phyloP scores from a whole-genome alignment of 768 basidiomycete species.

The Paxillus ammoniavirescens region DNA sequence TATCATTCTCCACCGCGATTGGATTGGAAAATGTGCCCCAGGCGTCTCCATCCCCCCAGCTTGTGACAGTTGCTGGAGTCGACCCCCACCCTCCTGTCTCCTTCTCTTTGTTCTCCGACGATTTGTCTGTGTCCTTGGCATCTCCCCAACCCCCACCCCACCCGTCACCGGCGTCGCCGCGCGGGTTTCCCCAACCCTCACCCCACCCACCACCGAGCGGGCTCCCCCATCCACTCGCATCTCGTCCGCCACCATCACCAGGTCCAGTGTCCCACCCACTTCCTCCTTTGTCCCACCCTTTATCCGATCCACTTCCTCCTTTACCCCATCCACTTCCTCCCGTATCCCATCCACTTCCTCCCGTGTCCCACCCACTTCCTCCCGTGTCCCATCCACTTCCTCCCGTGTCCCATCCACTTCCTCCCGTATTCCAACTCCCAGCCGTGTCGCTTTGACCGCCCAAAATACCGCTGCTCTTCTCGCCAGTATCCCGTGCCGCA shows the following conservation, averaged over 20 bases:
- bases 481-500: background rate
- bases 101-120: background rate
- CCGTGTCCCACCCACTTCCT: constrained; percentile 6
- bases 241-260: constrained; percentile 8
- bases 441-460: background rate
- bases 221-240: background rate
- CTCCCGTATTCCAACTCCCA: constrained; percentile 1
- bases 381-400: background rate
- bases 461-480: background rate
- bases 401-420: constrained; percentile 7
- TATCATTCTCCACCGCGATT: constrained; percentile 7
- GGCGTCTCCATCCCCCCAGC: background rate
- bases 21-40: constrained; percentile 6
- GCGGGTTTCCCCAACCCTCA: background rate
- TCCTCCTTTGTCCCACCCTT: background rate
- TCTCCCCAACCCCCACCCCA: constrained; percentile 6
- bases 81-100: background rate
- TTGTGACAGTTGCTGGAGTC: background rate
- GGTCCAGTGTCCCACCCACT: constrained; percentile 8
- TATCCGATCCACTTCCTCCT: background rate
- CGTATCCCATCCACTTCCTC: constrained; percentile 2
- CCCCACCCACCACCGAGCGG: background rate
- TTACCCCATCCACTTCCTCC: background rate
- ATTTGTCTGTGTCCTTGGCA: background rate
- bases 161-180: background rate